phyloP scores from a whole-genome alignment of 192 early-diverging fungal genomes.

The Dissophora ornata region DNA sequence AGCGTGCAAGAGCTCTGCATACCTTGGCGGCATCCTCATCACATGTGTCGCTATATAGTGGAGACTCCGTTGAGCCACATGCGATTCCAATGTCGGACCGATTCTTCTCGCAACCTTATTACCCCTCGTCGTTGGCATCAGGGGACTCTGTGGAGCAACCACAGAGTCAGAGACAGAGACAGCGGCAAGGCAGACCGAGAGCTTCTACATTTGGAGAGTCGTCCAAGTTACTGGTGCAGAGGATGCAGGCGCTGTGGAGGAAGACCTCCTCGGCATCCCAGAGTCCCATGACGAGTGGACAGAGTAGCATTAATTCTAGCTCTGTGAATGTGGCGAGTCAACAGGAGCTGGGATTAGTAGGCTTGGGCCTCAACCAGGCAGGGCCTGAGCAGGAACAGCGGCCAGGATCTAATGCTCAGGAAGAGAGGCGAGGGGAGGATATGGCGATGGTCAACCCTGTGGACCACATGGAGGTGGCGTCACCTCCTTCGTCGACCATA shows the following conservation, averaged over 20 bases:
- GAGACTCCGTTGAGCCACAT: not conserved
- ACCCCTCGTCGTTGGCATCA: not conserved
- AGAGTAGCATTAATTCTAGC: not conserved
- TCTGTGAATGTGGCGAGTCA: not conserved
- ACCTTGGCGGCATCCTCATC: not conserved
- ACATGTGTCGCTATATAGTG: not conserved
- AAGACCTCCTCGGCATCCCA: not conserved
- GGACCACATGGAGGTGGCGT: no score
- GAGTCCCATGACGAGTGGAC: not conserved
- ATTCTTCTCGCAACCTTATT: slow-evolving; percentile 5
- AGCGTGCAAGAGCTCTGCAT: slow-evolving; percentile 23
- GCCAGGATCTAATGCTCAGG: no score
- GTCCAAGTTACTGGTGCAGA: slow-evolving; percentile 27
- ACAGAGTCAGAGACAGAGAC: not conserved
- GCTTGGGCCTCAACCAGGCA: not conserved
- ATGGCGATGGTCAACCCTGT: no score
- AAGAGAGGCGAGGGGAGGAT: no score
- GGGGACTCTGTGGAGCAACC: no score
- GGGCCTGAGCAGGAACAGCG: no score
- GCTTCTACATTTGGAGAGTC: slow-evolving; percentile 40
- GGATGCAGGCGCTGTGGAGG: slow-evolving; percentile 29
- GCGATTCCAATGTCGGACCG: slow-evolving; percentile 4
- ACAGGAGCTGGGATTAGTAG: not conserved
- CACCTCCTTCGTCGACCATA: no score
- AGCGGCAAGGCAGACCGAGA: not conserved